Evolutionary conservation across 2,329 filamentous ascomycete species (phyloP), one percentile per base, ranked within the genome.

Genomic region (Xylariales sp.): DNA sequence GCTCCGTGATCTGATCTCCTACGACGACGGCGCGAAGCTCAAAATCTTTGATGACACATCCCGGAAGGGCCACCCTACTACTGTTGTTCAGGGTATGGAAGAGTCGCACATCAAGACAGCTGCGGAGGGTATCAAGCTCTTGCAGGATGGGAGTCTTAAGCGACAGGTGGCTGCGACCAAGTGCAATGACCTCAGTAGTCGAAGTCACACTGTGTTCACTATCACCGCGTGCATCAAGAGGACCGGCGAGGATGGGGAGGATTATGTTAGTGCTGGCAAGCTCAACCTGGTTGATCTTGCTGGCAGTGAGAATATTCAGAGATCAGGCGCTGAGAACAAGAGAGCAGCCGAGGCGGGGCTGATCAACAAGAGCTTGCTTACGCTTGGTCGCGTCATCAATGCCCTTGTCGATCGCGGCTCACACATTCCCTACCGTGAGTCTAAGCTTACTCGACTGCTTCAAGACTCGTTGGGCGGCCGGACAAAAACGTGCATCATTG

Each of bases 111-210:
- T 98, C 53, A 86, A 87, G 56, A 85, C 72, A 46, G 90, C 93
- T 1, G 74, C 78, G 11, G 85, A 89, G 35, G 93, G 93, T 43
- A 90, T 98, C 62, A 85, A 87, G 62, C 74, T 96, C 45, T 76
- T 98, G 31, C 88, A 93, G 52, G 76, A 84, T 46, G 94, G 93
- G 45, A 96, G 89, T 61, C 75, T 93, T 65, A 95, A 90, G 63
- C 85, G 93, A 34, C 93, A 98, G 62, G 93, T 98, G n/a, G 94
- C 93, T 5, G 89, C 94, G 4, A 98, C 93, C n/a, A 97, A 97
- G 63, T 98, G 93, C 76, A 98, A 98, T 60, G 93, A 98, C 53
- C 78, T 97, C 39, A 96, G 90, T 63, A 96, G 90, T 52, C 82
- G 93, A 60, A 95, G 90, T 67, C 94, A 98, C 57, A 98, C 93